Evolutionary conservation across 805 yeast species (phyloP).

Genomic region (Saccharomyces kudriavzevii): DNA sequence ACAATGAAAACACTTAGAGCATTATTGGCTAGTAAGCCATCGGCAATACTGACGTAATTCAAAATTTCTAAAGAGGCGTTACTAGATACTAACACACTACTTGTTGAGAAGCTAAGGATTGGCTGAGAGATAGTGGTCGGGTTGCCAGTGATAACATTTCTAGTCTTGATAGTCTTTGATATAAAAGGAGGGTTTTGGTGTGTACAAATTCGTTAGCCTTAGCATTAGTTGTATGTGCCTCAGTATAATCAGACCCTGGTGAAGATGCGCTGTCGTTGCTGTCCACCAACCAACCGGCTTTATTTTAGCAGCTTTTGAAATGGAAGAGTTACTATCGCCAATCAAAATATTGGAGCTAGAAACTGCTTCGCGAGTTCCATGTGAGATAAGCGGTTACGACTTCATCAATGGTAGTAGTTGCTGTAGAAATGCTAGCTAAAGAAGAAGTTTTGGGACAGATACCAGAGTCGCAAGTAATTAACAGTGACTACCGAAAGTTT

Average conservation of each 20-base stretch:
- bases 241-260: conserved; percentile 17
- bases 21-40: conserved; percentile 4
- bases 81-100: conserved; percentile 15
- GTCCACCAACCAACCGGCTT: conserved; percentile 27
- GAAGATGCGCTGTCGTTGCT: conserved; percentile 2
- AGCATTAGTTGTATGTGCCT: conserved; percentile 16
- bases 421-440: conserved; percentile 25
- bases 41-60: conserved; percentile 8
- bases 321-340: conserved; percentile 21
- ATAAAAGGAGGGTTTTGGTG: too few species aligned
- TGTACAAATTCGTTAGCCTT: conserved; percentile 15
- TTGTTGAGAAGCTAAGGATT: conserved; percentile 14
- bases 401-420: conserved; percentile 27
- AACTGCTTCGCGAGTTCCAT: conserved; percentile 12
- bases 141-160: conserved; percentile 2
- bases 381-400: conserved; percentile 30
- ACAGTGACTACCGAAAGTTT: conserved; percentile 20
- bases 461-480: conserved; percentile 25
- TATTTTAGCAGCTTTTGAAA: conserved; percentile 16
- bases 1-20: conserved; percentile 13
- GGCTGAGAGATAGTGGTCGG: neutral
- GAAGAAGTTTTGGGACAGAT: conserved; percentile 23
- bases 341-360: conserved; percentile 15
- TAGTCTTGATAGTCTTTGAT: conserved; percentile 22
- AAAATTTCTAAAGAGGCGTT: conserved; percentile 14